phyloP scores from a whole-genome alignment of 2,329 filamentous ascomycete species.

The Trichoderma brevicompactum region DNA sequence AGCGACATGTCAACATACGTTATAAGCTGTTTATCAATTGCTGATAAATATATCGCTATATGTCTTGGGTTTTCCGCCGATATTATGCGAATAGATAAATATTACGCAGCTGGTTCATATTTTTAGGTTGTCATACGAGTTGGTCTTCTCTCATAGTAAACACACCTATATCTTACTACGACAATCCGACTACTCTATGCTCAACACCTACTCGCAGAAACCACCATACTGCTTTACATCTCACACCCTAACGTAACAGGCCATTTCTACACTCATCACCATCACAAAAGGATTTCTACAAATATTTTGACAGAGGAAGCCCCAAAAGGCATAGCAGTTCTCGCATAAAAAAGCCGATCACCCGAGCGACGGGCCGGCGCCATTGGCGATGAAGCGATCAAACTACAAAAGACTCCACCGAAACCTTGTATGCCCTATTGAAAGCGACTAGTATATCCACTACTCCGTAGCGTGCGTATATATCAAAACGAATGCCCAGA shows the following conservation, averaged over 20 bases:
- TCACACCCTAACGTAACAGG: background rate
- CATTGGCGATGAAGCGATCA: conserved; percentile 20
- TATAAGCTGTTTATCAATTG: too few relatives aligned
- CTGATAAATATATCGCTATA: too few relatives aligned
- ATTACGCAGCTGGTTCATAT: too few relatives aligned
- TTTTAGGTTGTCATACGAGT: too few relatives aligned
- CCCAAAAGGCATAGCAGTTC: background rate
- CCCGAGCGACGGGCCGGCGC: conserved; percentile 17
- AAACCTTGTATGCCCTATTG: background rate
- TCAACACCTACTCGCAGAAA: too few relatives aligned
- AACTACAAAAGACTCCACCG: conserved; percentile 1
- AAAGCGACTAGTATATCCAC: background rate
- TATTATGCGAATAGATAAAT: too few relatives aligned
- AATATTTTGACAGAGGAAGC: too few relatives aligned
- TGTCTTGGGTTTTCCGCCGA: too few relatives aligned
- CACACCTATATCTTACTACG: too few relatives aligned
- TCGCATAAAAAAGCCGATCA: conserved; percentile 12
- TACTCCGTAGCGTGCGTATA: background rate
- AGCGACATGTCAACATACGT: too few relatives aligned
- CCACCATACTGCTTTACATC: background rate
- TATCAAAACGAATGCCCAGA: conserved; percentile 17
- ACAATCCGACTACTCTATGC: too few relatives aligned
- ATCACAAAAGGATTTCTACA: background rate
- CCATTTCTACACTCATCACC: background rate
- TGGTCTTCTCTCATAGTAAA: too few relatives aligned